phyloP scores from a whole-genome alignment of 768 basidiomycete genomes.

The Xerocomellus chrysenteron region DNA sequence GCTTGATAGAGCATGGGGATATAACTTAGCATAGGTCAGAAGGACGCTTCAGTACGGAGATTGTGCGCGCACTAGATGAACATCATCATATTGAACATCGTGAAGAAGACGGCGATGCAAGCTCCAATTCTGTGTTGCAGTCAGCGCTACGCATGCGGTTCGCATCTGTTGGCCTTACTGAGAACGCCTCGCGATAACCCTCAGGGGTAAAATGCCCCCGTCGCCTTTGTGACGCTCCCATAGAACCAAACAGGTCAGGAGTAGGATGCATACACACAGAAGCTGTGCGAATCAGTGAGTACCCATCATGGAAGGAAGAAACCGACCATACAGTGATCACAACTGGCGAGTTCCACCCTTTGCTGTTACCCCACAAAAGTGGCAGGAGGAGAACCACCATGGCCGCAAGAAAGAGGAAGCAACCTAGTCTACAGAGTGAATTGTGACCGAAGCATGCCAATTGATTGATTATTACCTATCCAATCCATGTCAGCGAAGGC shows the following conservation, averaged over 20 bases:
- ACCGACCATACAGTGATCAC: constrained; percentile 5
- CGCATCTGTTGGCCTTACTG: background rate
- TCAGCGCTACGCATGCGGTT: background rate
- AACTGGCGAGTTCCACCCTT: constrained; percentile 8
- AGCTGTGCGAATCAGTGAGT: background rate
- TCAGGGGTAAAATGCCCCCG: constrained; percentile 8
- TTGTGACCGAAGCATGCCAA: background rate
- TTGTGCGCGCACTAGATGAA: constrained; percentile 4
- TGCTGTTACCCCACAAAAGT: constrained; percentile 10
- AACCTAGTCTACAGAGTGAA: constrained; percentile 9
- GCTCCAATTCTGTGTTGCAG: constrained; percentile 1
- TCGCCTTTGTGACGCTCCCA: constrained; percentile 13
- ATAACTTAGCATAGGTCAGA: constrained; percentile 7
- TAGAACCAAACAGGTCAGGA: constrained; percentile 1
- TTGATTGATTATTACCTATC: constrained; percentile 4
- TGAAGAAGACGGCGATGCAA: constrained; percentile 10
- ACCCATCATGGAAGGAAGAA: background rate
- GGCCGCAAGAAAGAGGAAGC: constrained; percentile 9
- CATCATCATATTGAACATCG: constrained; percentile 12
- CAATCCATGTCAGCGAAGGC: constrained; percentile 10
- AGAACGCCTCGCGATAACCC: constrained; percentile 5
- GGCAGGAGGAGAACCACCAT: constrained; percentile 12
- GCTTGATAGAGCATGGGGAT: constrained; percentile 23
- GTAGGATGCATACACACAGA: constrained; percentile 8
- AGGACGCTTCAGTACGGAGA: background rate